Percentiles rank a stretch among this genome's conserved stretches.
These are phyloP conservation scores for Simmondsia chinensis DNA, from an alignment of 148 eudicot species.

Conservation along the genomic window DNA sequence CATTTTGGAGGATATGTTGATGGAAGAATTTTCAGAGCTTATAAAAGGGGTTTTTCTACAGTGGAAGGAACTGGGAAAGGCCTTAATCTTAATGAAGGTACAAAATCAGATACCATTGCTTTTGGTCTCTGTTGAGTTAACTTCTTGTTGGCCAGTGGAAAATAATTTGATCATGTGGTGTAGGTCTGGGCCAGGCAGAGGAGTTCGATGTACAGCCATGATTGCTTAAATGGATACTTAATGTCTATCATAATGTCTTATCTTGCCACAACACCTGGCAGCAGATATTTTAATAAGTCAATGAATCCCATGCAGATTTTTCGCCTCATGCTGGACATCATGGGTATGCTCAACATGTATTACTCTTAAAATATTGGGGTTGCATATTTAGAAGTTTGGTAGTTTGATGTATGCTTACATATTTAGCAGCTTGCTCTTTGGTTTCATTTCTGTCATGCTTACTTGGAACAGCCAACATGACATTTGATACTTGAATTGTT, in stretches of 20 bases:
- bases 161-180: constrained; percentile 19
- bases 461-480: too few relatives aligned
- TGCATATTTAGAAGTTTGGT: too few relatives aligned
- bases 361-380: background rate
- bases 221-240: constrained; percentile 73
- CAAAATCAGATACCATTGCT: constrained; percentile 1
- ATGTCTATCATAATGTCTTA: constrained; percentile 59
- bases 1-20: constrained; percentile 78
- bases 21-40: constrained; percentile 56
- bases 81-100: constrained; percentile 80
- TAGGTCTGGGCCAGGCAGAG: constrained; percentile 97
- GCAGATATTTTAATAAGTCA: constrained; percentile 44
- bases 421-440: too few relatives aligned
- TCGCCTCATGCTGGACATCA: constrained; percentile 67
- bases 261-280: constrained; percentile 58
- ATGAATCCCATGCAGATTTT: constrained; percentile 84
- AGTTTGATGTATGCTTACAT: too few relatives aligned
- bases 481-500: too few relatives aligned
- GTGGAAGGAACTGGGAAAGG: constrained; percentile 75
- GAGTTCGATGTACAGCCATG: constrained; percentile 58
- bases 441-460: too few relatives aligned
- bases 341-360: constrained; percentile 41
- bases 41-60: constrained; percentile 42
- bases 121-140: too few relatives aligned
- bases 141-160: too few relatives aligned